These are phyloP conservation scores for Tremella mesenterica DNA, from an alignment of 768 basidiomycete species.

Conservation along the genomic window DNA sequence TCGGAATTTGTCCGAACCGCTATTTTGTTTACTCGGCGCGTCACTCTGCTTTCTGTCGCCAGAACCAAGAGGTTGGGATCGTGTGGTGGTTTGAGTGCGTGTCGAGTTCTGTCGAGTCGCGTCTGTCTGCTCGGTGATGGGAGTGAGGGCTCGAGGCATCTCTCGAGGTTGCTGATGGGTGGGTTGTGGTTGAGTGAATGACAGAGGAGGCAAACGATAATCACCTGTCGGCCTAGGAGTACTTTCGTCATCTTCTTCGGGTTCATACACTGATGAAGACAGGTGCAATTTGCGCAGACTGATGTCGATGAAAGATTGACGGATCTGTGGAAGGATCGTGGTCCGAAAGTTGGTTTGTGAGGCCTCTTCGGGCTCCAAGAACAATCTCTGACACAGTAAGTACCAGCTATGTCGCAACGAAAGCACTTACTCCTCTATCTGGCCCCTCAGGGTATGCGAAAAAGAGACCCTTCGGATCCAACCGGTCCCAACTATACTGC, in stretches of 20 bases:
- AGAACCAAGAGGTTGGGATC: constrained; percentile 1
- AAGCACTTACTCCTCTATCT: constrained; percentile 64
- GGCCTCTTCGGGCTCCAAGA: constrained; percentile 75
- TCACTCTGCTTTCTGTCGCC: constrained; percentile 1
- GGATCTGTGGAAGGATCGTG: constrained; percentile 20
- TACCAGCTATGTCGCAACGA: not conserved
- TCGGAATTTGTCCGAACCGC: constrained; percentile 19
- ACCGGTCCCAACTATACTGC: constrained; percentile 80
- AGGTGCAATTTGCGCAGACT: constrained; percentile 5
- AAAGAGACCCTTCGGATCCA: constrained; percentile 72
- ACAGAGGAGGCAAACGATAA: constrained; percentile 39
- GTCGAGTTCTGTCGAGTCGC: constrained; percentile 36
- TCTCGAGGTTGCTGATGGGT: constrained; percentile 4
- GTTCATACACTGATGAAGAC: constrained; percentile 7
- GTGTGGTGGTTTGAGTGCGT: constrained; percentile 14
- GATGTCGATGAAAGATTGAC: constrained; percentile 14
- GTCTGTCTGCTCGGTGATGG: constrained; percentile 56
- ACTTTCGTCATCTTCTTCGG: constrained; percentile 14
- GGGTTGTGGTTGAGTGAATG: constrained; percentile 21
- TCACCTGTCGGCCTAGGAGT: constrained; percentile 13
- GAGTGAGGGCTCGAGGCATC: constrained; percentile 49
- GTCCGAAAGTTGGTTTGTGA: constrained; percentile 46
- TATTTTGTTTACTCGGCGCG: constrained; percentile 21
- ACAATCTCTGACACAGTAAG: constrained; percentile 57
- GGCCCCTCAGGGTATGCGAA: constrained; percentile 88